These are phyloP conservation scores for Pseudogymnoascus sp. DNA, from an alignment of 2,329 filamentous ascomycete species.

Conservation along the genomic window DNA sequence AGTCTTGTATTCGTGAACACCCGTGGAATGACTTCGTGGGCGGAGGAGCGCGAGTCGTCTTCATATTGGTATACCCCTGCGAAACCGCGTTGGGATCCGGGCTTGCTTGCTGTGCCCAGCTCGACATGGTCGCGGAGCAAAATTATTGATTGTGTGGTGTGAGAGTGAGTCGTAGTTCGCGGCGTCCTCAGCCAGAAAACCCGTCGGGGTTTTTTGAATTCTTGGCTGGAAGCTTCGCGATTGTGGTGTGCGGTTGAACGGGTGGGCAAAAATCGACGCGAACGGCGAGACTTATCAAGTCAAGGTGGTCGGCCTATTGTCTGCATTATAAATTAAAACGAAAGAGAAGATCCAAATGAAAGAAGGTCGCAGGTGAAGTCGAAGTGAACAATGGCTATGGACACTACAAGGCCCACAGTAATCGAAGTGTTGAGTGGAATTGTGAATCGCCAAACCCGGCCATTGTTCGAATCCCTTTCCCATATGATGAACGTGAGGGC, in stretches of 20 bases:
- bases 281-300: slow-evolving; percentile 9
- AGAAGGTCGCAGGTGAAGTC: slow-evolving; percentile 1
- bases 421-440: slow-evolving; percentile 3
- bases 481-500: background rate
- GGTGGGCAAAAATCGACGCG: slow-evolving; percentile 6
- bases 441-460: slow-evolving; percentile 7
- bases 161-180: background rate
- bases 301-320: slow-evolving; percentile 6
- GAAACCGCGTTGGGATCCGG: slow-evolving; percentile 33
- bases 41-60: slow-evolving; percentile 39
- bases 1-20: slow-evolving; percentile 75
- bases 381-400: background rate
- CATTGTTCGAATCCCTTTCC: slow-evolving; percentile 4
- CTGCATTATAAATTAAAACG: slow-evolving; percentile 7
- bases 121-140: slow-evolving; percentile 6
- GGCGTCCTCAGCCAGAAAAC: background rate
- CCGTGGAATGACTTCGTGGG: slow-evolving; percentile 63
- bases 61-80: slow-evolving; percentile 50
- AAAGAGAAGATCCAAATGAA: background rate
- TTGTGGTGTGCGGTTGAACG: slow-evolving; percentile 1
- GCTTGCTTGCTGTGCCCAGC: slow-evolving; percentile 15
- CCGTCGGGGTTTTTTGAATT: background rate
- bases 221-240: slow-evolving; percentile 4
- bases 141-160: background rate
- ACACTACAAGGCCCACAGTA: background rate